Percentiles rank a stretch among this genome's conserved stretches.
Conservation (phyloP, 108 stramenopile species). For the Cyclotella atomus region DNA sequence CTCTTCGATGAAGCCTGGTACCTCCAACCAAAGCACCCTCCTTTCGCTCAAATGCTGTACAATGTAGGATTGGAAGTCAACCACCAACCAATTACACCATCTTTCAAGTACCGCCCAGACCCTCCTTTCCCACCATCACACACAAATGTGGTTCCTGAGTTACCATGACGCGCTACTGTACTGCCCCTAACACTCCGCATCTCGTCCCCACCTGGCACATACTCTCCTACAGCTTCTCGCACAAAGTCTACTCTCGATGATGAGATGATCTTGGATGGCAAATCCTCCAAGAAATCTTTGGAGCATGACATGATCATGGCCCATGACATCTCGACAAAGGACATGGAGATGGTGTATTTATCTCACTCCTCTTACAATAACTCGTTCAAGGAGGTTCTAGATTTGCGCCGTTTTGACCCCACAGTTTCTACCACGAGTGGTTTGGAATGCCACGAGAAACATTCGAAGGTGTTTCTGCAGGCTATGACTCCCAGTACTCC, state of each 20-base stretch:
- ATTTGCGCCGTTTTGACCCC: neutral
- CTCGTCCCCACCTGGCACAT: neutral
- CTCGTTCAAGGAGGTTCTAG: neutral
- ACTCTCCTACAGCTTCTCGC: neutral
- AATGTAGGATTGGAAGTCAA: neutral
- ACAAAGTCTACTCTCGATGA: neutral
- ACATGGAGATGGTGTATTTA: neutral
- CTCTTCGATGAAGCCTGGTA: neutral
- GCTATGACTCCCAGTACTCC: neutral
- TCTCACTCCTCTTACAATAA: neutral
- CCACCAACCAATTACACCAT: no score
- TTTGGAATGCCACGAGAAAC: neutral
- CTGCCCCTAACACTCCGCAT: no score
- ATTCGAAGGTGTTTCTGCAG: neutral
- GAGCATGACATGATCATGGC: neutral
- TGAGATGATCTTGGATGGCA: neutral
- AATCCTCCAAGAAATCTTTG: neutral
- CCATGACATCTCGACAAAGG: neutral
- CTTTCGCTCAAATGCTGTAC: neutral
- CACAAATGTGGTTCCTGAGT: no score
- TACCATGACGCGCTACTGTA: no score
- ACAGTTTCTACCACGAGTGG: neutral
- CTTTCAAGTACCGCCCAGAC: neutral
- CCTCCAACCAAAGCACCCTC: neutral
- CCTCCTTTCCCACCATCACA: no score